phyloP scores from a whole-genome alignment of 208 protist genomes.

The Leishmania braziliensis region DNA sequence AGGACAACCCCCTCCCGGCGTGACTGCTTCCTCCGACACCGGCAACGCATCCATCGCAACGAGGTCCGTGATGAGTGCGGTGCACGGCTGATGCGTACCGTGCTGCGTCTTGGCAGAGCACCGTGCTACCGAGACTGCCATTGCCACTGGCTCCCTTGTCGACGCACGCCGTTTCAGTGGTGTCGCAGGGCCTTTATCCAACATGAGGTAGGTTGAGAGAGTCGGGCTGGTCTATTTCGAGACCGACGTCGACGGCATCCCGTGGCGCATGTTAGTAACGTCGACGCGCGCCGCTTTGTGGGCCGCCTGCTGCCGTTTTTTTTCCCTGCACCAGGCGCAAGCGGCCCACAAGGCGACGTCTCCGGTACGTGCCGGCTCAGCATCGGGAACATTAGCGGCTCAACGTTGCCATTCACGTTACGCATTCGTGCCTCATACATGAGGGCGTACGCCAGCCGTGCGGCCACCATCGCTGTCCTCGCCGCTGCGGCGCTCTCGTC shows the following conservation, averaged over 20 bases:
- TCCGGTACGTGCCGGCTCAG: slow-evolving; percentile 50
- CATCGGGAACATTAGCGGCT: slow-evolving; percentile 47
- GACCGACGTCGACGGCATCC: not conserved
- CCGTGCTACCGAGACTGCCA: not conserved
- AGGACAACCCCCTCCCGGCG: slow-evolving; percentile 15
- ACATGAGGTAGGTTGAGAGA: slow-evolving; percentile 9
- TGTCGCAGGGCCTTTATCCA: slow-evolving; percentile 3
- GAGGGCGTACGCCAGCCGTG: slow-evolving; percentile 50
- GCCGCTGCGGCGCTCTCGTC: slow-evolving; percentile 20
- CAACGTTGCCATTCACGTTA: slow-evolving; percentile 50
- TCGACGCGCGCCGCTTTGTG: not conserved
- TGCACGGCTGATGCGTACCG: slow-evolving; percentile 28
- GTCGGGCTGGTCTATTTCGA: slow-evolving; percentile 11
- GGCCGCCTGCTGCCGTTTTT: slow-evolving; percentile 12
- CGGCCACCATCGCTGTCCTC: slow-evolving; percentile 6
- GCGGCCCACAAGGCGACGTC: slow-evolving; percentile 33
- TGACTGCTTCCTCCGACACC: slow-evolving; percentile 21
- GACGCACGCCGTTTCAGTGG: not conserved
- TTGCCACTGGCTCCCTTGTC: not conserved
- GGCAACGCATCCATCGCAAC: slow-evolving; percentile 24
- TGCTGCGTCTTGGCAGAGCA: slow-evolving; percentile 28
- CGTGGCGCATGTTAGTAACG: not conserved
- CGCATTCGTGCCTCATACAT: slow-evolving; percentile 42
- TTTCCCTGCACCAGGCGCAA: slow-evolving; percentile 12
- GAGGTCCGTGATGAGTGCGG: slow-evolving; percentile 37